These are phyloP conservation scores for Hsuehochloa calcarea DNA, from an alignment of 176 grass and related monocot species.

Conservation along the genomic window DNA sequence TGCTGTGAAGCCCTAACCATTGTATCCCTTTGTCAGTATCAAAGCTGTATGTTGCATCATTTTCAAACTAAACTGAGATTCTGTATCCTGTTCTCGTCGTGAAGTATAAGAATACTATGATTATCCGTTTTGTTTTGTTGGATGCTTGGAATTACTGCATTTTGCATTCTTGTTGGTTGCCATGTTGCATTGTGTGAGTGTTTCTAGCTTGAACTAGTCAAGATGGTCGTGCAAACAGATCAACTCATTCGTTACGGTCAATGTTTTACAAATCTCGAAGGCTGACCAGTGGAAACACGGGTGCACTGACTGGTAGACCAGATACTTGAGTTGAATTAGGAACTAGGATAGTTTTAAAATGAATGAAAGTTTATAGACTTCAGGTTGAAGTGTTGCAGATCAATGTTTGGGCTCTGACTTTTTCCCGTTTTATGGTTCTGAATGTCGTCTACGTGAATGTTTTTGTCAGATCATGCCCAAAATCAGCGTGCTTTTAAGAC, in stretches of 20 bases:
- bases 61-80: not conserved
- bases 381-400: not conserved
- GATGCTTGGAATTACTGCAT: not conserved
- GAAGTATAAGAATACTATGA: not conserved
- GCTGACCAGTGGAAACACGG: not conserved
- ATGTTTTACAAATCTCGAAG: not conserved
- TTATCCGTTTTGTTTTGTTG: not conserved
- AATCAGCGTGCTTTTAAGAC: not conserved
- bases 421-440: not conserved
- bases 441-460: not conserved
- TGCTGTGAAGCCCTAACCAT: slow-evolving; percentile 31
- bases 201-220: not conserved
- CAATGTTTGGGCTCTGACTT: not conserved
- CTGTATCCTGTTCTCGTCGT: not conserved
- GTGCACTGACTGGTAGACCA: not conserved
- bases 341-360: not conserved
- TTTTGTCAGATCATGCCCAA: not conserved
- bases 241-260: not conserved
- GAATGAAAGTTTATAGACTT: not conserved
- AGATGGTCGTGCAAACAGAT: not conserved
- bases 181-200: not conserved
- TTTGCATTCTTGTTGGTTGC: not conserved
- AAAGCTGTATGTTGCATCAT: slow-evolving; percentile 15
- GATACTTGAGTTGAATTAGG: not conserved
- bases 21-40: slow-evolving; percentile 40